Percentiles rank a stretch among this genome's conserved stretches.
Conservation (phyloP, 2,329 filamentous ascomycete genomes). For the Cryphonectria radicalis region DNA sequence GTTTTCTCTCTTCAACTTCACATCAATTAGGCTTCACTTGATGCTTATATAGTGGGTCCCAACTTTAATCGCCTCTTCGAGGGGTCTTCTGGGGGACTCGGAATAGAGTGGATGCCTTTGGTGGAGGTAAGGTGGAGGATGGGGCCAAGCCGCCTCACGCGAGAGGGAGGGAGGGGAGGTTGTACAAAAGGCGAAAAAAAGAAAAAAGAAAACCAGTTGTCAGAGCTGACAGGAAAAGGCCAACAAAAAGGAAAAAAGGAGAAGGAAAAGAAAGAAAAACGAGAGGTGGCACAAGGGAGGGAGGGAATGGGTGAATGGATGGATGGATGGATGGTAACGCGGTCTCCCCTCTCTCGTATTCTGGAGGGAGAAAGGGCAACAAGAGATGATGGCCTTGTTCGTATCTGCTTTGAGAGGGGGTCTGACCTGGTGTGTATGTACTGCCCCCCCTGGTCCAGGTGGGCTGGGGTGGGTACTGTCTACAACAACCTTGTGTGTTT, state of each 20-base stretch:
- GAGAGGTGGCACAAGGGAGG: neutral
- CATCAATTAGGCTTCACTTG: neutral
- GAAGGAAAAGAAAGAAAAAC: neutral
- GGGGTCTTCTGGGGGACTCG: neutral
- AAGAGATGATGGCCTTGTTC: neutral
- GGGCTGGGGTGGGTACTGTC: neutral
- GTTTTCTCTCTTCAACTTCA: neutral
- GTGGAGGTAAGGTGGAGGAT: neutral
- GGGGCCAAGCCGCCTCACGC: neutral
- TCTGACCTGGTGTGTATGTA: neutral
- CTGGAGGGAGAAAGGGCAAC: neutral
- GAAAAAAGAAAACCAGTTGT: neutral
- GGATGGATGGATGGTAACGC: neutral
- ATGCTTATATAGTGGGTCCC: neutral
- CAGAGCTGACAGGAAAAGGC: neutral
- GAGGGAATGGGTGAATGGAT: neutral
- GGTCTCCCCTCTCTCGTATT: neutral
- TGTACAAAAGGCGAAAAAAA: neutral
- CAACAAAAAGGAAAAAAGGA: neutral
- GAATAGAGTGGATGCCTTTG: neutral
- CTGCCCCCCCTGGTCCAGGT: neutral
- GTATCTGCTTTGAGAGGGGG: neutral
- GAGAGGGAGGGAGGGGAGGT: neutral
- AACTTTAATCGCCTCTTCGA: neutral
- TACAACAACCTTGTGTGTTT: neutral